phyloP scores from a whole-genome alignment of 345 rosid genomes.

The Ceriops tagal region DNA sequence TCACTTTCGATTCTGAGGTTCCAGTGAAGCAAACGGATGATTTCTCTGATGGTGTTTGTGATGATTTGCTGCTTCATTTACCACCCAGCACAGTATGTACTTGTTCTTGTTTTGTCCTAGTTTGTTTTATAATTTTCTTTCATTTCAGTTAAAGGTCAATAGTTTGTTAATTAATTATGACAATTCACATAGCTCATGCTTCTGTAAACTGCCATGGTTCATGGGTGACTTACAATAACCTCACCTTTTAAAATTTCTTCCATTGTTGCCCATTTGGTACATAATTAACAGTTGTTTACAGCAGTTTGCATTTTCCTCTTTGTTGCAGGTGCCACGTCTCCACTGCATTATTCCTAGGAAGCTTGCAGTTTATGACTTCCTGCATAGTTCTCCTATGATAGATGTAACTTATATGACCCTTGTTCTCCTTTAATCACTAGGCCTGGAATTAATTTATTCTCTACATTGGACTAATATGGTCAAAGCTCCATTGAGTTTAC shows the following conservation, averaged over 20 bases:
- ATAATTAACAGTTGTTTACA: not conserved
- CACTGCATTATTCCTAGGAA: slow-evolving; percentile 81
- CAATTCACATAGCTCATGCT: too few relatives aligned
- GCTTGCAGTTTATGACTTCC: slow-evolving; percentile 61
- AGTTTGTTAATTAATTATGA: too few relatives aligned
- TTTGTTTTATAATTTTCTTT: too few relatives aligned
- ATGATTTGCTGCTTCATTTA: slow-evolving; percentile 48
- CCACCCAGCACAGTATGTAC: slow-evolving; percentile 53
- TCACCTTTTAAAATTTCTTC: too few relatives aligned
- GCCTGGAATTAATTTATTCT: not conserved
- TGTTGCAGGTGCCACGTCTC: slow-evolving; percentile 68
- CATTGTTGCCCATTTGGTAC: too few relatives aligned
- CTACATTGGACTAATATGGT: not conserved
- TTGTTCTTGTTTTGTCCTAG: not conserved
- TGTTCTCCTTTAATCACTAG: not conserved
- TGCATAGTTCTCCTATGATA: slow-evolving; percentile 37
- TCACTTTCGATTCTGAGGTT: slow-evolving; percentile 53
- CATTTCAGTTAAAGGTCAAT: too few relatives aligned
- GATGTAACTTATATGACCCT: slow-evolving; percentile 46
- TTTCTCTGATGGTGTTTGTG: slow-evolving; percentile 39
- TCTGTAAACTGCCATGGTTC: too few relatives aligned
- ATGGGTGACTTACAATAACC: too few relatives aligned
- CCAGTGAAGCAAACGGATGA: slow-evolving; percentile 39
- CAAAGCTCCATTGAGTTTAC: not conserved
- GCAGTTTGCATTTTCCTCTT: slow-evolving; percentile 1